Evolutionary conservation across 345 rosid species (phyloP).

Genomic region (Garcia nutans): DNA sequence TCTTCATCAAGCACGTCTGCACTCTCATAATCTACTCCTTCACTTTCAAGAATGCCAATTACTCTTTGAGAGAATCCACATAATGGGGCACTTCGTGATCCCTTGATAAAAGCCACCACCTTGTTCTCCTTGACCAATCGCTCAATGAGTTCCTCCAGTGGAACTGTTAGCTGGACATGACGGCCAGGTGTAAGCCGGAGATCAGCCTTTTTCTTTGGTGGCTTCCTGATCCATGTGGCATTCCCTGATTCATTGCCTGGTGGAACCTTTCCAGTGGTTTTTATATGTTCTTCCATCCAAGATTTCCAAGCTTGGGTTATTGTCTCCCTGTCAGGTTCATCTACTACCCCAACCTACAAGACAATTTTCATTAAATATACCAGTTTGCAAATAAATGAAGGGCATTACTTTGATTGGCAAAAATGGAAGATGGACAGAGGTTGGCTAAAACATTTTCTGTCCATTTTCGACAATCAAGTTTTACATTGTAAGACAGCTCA

Average conservation of each 20-base stretch:
- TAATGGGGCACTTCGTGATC: conserved; percentile 80
- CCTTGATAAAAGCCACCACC: conserved; percentile 91
- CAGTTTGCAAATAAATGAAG: neutral
- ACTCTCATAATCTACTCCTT: conserved; percentile 81
- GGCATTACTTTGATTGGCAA: neutral
- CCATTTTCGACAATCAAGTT: neutral
- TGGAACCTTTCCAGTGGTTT: conserved; percentile 73
- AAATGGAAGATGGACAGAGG: neutral
- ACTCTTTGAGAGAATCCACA: conserved; percentile 96
- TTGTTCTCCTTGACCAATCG: conserved; percentile 78
- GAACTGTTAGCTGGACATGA: conserved; percentile 70
- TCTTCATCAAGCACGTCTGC: conserved; percentile 91
- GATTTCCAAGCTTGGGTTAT: conserved; percentile 91
- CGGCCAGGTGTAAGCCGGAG: conserved; percentile 91
- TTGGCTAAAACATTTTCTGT: neutral
- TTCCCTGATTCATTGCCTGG: conserved; percentile 90
- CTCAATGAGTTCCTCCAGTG: conserved; percentile 64
- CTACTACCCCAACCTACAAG: conserved; percentile 68
- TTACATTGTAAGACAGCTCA: neutral
- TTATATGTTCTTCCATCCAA: conserved; percentile 93
- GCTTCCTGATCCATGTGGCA: conserved; percentile 66
- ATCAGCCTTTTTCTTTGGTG: conserved; percentile 68
- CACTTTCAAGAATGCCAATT: conserved; percentile 69
- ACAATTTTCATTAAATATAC: conserved; percentile 9
- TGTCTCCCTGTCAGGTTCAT: conserved; percentile 61